Evolutionary conservation across 2,329 filamentous ascomycete species (phyloP), one percentile per base, ranked within the genome.

Genomic region (Penicillium hesseltinei): DNA sequence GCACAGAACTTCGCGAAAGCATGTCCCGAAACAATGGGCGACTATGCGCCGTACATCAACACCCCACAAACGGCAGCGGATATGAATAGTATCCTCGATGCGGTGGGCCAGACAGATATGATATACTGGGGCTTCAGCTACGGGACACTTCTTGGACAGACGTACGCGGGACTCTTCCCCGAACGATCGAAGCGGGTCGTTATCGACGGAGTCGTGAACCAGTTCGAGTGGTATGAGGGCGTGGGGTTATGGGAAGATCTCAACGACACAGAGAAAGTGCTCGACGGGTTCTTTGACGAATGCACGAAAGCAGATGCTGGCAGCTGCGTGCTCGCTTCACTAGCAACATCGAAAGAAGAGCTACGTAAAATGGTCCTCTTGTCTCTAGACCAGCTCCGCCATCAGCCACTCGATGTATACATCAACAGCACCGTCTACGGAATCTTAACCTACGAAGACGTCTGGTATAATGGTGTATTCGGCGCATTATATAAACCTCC

Each of bases 41-140:
- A 79, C 47, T 67, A 80, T 58, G 77, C 74, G 3, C 61, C 60
- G 8, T 80, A 81, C 58, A 68, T 81, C 57, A 81, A 81, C 55
- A 82, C 80, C 0, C 79, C 79, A 0, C 79, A 81, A 63, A 79
- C 78, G 0, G 80, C 78, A 10, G 77, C 80, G 33, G 80, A 82
- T 57, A 81, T 82, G 78, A 80, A 81, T 60, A 75, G 69, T 13
- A 81, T 82, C 29, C 67, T 82, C 1, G 76, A 81, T 49, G 78
- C 73, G 0, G 60, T 78, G 8, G 75, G 75, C 1, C 75, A 78
- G 58, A 19, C 62, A 23, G 67, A 72, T 11, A 69, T 78, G 71
- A 63, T 70, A 33, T 78, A 77, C 58, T 77, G 73, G 74, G 76
- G 75, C 1, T 75, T 77, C 56, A 77, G 73, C 52, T 67, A 77